Evolutionary conservation across 2,329 filamentous ascomycete genomes (phyloP).

Genomic region (Arthrobotrys entomopaga): DNA sequence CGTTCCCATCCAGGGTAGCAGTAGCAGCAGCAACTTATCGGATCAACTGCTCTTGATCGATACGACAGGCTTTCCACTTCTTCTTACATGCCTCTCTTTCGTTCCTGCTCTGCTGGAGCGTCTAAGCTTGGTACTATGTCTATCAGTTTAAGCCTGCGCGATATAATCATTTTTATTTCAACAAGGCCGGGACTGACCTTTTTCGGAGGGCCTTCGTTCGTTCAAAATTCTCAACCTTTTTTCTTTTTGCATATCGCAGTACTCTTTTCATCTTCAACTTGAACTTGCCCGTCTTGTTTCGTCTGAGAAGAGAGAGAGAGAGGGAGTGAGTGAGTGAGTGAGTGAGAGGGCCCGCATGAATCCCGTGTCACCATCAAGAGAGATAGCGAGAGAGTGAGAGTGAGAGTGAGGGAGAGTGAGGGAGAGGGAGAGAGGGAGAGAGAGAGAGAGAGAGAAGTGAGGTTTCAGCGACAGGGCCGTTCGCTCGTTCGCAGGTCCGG

Average conservation of each 20-base stretch:
- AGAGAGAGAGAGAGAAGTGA: not conserved
- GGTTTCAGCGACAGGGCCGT: slow-evolving; percentile 7
- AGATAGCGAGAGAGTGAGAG: too few relatives aligned
- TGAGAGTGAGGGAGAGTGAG: too few relatives aligned
- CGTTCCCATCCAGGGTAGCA: not conserved
- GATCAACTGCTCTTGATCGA: not conserved
- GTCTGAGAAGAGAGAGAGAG: too few relatives aligned
- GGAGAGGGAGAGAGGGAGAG: too few relatives aligned
- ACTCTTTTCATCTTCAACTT: too few relatives aligned
- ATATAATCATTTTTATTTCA: not conserved
- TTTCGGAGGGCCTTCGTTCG: slow-evolving; percentile 1
- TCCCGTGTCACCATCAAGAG: slow-evolving; percentile 2
- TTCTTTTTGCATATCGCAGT: too few relatives aligned
- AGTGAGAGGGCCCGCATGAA: not conserved
- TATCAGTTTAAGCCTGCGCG: not conserved
- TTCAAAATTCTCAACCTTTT: not conserved
- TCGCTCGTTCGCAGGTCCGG: slow-evolving; percentile 4
- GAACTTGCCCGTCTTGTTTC: too few relatives aligned
- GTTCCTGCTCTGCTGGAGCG: not conserved
- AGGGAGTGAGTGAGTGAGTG: too few relatives aligned
- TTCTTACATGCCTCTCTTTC: not conserved
- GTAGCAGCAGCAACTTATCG: slow-evolving; percentile 24
- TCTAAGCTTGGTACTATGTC: too few relatives aligned
- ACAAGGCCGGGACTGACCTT: not conserved
- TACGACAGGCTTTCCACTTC: slow-evolving; percentile 2